Conservation (phyloP, 768 basidiomycete genomes). For the Trametopsis cervina region DNA sequence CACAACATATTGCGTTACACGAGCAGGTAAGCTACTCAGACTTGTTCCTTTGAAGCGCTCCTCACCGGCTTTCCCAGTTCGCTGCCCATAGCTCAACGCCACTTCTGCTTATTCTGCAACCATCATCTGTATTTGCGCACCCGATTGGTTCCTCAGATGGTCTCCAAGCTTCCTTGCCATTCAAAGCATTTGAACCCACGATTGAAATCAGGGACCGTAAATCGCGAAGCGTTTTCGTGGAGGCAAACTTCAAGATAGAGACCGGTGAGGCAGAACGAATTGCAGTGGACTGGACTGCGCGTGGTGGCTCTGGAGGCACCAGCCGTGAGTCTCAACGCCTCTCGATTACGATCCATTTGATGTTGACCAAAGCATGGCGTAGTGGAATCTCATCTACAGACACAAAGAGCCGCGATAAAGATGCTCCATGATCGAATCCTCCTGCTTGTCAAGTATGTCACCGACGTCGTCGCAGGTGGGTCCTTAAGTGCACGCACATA, state of each 20-base stretch:
- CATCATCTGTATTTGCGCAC: conserved; percentile 35
- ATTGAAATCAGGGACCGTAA: conserved; percentile 77
- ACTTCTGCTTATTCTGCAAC: conserved; percentile 73
- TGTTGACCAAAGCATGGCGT: conserved; percentile 3
- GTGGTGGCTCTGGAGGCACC: conserved; percentile 76
- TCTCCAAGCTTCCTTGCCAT: conserved; percentile 60
- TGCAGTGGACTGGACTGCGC: conserved; percentile 93
- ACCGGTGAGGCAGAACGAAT: conserved; percentile 98
- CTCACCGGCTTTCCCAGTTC: conserved; percentile 47
- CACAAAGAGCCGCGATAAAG: conserved; percentile 90
- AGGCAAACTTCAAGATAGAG: conserved; percentile 83
- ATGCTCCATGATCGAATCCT: conserved; percentile 93
- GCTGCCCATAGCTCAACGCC: conserved; percentile 82
- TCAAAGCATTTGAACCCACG: conserved; percentile 91
- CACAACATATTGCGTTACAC: conserved; percentile 76
- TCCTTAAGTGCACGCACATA: background rate
- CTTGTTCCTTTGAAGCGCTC: background rate
- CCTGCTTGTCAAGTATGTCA: conserved; percentile 82
- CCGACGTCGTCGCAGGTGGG: conserved; percentile 67
- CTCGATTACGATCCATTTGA: no score
- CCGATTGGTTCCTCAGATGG: conserved; percentile 47
- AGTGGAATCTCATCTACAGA: conserved; percentile 90
- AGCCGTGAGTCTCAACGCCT: conserved; percentile 49
- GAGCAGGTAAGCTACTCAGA: conserved; percentile 53
- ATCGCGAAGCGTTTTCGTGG: conserved; percentile 74